Base-by-base conservation (phyloP, 176 grass and related monocot species). In the Chloris gayana region DNA sequence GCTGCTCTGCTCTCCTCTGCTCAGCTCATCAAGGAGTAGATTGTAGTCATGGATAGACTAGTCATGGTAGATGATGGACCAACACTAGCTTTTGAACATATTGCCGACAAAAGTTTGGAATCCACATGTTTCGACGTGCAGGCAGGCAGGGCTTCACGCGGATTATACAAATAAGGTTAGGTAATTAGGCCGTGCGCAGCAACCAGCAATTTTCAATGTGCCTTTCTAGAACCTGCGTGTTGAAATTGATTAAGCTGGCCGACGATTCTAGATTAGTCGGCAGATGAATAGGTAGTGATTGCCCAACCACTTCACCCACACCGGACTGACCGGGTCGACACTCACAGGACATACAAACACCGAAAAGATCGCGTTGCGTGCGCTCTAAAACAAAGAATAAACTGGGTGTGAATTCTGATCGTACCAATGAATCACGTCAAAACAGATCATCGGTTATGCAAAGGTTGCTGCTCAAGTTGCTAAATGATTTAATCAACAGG, bases 401-500 rank as follows among this genome's bases (percentile, higher is more conserved):
- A 42, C 25, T 49, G 41, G 41, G 4, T 26, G 67, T 25, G 38
- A 44, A 44, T 25, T 44, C 38, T 69, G 9, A 26, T 44, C 41
- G 41, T 9, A 44, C 41, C 41, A 44, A 2, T 44, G 41, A 44
- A 44, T 44, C 41, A 44, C 41, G 41, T 44, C 41, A 44, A 44
- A 44, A 44, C 41, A 11, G 41, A 44, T 10, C 41, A 44, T n/a
- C n/a, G 19, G 22, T 25, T 7, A 24, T 57, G 21, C 22, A 24
- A 21, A 51, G 6, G 4, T 53, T 53, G 49, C 15, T 53, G 7
- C 49, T 53, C 18, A 53, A 21, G 15, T 31, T 65, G 24, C 38
- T 73, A 26, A 26, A 42, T 45, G 70, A 81, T 73, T 18, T 17
- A 21, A 17, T 25, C 29, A 8, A 76, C 85, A 99, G 97, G 97